Evolutionary conservation across 768 basidiomycete genomes (phyloP), one percentile per base, ranked within the genome.

Genomic region (Pleurotus cornucopiae): DNA sequence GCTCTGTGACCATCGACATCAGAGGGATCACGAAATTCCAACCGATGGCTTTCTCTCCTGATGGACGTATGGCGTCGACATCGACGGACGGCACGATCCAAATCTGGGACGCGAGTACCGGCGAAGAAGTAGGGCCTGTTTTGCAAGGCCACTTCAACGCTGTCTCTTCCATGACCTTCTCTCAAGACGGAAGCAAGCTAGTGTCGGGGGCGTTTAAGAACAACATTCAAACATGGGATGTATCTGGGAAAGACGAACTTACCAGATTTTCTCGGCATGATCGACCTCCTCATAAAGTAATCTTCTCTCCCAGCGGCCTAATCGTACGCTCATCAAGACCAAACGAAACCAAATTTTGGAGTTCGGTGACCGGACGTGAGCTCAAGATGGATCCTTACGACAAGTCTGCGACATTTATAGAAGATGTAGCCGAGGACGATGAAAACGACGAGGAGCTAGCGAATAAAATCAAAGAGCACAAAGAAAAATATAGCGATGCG

Each of bases 1-100:
- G 11, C 25, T 23, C n/a, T 5, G 26, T 25, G 12, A 41, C 39
- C 23, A 47, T 55, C 21, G 21, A 25, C 13, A 26, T 18, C 30
- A 20, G 6, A 30, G 26, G 14, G 11, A 20, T 49, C 14, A 23
- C 25, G 4, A 34, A 34, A n/a, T 49, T 52, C 30, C 54, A 55
- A 25, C 34, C 54, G 30, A 55, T 55, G 18, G 45, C 44, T 16
- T 55, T 55, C 25, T n/a, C 54, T 13, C 44, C 54, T 6, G 46
- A 55, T 11, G 54, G 54, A 13, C 23, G 34, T 20, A 13, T 55
- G 21, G 46, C 54, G 18, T 55, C 54, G 5, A 45, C 40, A 5
- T 55, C 54, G 12, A 23, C 34, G 7, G 54, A 55, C 21, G 45
- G 54, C 12, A 55, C 54, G 14, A 47, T 55, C 21, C 45, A 47